Conservation (phyloP, 805 yeast genomes). For the Lipomyces chichibuensis region DNA sequence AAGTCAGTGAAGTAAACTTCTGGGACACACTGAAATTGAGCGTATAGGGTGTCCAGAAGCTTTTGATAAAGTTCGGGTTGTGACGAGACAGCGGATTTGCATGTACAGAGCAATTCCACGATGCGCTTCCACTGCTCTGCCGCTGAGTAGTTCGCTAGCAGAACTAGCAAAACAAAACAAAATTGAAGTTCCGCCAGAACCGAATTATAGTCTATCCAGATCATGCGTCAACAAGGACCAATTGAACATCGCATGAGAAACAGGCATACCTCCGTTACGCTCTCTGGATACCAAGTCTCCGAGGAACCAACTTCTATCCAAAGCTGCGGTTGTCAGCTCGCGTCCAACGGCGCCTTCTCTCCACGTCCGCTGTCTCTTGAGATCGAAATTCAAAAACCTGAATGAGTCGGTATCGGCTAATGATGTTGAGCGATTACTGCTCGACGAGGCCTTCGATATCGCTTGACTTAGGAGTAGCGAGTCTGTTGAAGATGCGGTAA, state of each 20-base stretch:
- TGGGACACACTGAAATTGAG: conserved; percentile 51
- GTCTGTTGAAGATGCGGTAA: conserved; percentile 56
- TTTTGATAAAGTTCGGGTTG: conserved; percentile 41
- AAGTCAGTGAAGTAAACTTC: conserved; percentile 50
- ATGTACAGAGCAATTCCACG: conserved; percentile 50
- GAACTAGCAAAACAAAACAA: conserved; percentile 52
- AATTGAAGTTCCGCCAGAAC: conserved; percentile 60
- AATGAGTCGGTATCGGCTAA: conserved; percentile 44
- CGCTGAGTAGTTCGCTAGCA: conserved; percentile 66
- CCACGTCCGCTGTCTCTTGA: conserved; percentile 44
- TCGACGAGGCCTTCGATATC: conserved; percentile 5
- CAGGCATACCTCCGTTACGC: conserved; percentile 22
- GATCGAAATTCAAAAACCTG: conserved; percentile 50
- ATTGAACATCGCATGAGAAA: not conserved
- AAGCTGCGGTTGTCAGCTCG: conserved; percentile 54
- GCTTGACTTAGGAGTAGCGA: conserved; percentile 27
- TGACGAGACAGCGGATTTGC: conserved; percentile 41
- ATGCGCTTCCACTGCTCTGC: conserved; percentile 66
- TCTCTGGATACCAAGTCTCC: conserved; percentile 42
- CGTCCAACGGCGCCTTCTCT: conserved; percentile 46
- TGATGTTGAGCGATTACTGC: not conserved
- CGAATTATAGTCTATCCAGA: conserved; percentile 38
- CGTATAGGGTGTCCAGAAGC: conserved; percentile 43
- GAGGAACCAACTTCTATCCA: conserved; percentile 68
- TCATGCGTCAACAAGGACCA: not conserved